phyloP scores from a whole-genome alignment of 495 filamentous ascomycete genomes.

The Podospora didyma region DNA sequence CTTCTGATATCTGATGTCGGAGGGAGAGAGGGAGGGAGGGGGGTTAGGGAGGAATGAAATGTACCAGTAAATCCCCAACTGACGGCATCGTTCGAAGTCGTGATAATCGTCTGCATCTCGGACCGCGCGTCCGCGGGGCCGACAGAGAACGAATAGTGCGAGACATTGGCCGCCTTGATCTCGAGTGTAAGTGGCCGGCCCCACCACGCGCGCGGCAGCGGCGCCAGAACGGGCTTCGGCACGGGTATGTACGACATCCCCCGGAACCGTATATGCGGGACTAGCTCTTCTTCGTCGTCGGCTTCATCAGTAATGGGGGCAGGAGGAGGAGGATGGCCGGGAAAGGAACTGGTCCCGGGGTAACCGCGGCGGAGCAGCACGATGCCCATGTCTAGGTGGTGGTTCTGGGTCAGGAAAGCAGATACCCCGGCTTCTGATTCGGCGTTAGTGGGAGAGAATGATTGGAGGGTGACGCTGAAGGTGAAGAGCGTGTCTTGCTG shows the following conservation, averaged over 20 bases:
- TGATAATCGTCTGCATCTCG: conserved; percentile 30
- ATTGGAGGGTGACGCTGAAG: conserved; percentile 38
- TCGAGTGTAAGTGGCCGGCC: conserved; percentile 32
- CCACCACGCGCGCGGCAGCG: conserved; percentile 33
- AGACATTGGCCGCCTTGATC: conserved; percentile 42
- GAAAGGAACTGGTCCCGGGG: conserved; percentile 13
- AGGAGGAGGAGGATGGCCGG: too few species aligned
- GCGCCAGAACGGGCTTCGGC: conserved; percentile 23
- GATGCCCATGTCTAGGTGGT: conserved; percentile 50
- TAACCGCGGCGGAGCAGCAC: conserved; percentile 28
- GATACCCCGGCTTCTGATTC: conserved; percentile 43
- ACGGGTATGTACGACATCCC: conserved; percentile 35
- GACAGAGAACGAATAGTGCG: conserved; percentile 43
- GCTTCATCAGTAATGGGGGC: neutral
- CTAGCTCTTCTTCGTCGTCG: conserved; percentile 9
- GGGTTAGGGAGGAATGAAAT: too few species aligned
- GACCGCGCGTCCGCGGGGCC: conserved; percentile 30
- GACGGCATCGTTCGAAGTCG: conserved; percentile 36
- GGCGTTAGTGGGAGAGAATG: conserved; percentile 30
- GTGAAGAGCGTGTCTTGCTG: conserved; percentile 50
- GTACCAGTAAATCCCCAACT: conserved; percentile 51
- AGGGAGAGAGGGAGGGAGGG: too few species aligned
- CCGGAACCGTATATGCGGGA: conserved; percentile 35
- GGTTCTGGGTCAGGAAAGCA: conserved; percentile 49
- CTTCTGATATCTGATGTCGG: too few species aligned